phyloP scores from a whole-genome alignment of 805 yeast genomes.

The Yueomyces sinensis region DNA sequence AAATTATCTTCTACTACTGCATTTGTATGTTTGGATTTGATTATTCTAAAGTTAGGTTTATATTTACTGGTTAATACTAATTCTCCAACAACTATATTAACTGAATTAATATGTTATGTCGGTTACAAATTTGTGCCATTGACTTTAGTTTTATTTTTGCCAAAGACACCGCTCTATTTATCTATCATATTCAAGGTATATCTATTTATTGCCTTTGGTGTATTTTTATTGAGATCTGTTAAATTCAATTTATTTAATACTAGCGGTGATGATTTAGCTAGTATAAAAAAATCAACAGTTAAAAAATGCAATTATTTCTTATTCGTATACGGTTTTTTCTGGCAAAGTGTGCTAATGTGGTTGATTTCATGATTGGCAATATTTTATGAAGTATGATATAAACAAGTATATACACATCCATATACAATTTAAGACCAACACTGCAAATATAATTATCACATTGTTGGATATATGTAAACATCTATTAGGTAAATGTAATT shows the following conservation, averaged over 20 bases:
- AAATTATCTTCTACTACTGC: slow-evolving; percentile 80
- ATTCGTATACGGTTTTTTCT: slow-evolving; percentile 68
- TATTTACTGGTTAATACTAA: slow-evolving; percentile 41
- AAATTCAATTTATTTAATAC: slow-evolving; percentile 33
- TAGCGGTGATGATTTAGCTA: slow-evolving; percentile 35
- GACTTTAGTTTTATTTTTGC: slow-evolving; percentile 40
- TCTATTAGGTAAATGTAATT: too few relatives aligned
- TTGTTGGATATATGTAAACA: too few relatives aligned
- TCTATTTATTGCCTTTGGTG: slow-evolving; percentile 44
- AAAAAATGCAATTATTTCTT: slow-evolving; percentile 78
- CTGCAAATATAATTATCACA: too few relatives aligned
- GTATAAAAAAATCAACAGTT: slow-evolving; percentile 44
- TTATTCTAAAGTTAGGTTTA: slow-evolving; percentile 66
- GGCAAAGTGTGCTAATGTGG: slow-evolving; percentile 70
- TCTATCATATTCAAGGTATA: slow-evolving; percentile 35
- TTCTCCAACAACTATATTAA: slow-evolving; percentile 33
- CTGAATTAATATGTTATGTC: slow-evolving; percentile 79
- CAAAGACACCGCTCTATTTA: slow-evolving; percentile 29
- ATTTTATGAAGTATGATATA: too few relatives aligned
- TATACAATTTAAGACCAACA: too few relatives aligned
- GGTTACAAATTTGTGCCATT: slow-evolving; percentile 91
- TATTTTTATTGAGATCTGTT: slow-evolving; percentile 47
- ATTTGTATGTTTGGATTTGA: slow-evolving; percentile 62
- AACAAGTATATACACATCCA: too few relatives aligned
- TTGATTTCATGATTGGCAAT: slow-evolving; percentile 32